Base-by-base conservation (phyloP, 1,284 basidiomycete species). In the Cronartium ribicola region DNA sequence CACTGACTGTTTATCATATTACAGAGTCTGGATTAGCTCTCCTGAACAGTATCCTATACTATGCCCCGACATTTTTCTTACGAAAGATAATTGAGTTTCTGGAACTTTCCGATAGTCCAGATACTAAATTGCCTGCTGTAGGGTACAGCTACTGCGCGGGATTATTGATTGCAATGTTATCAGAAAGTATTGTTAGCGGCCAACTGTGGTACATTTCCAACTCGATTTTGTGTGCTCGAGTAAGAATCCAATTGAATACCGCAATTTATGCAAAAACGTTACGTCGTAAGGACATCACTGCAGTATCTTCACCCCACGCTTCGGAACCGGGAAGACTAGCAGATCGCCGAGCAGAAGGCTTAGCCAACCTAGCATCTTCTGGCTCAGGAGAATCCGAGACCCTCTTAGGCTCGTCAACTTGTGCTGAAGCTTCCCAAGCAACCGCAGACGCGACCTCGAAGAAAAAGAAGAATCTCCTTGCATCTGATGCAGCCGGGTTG, bases 181-280 rank as follows among this genome's bases (percentile, higher is more conserved):
- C 39, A 40, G 60, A 62, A n/a, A 62, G 60, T 20, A 40, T 62
- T 14, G 60, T 62, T 7, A 37, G 36, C 36, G 60, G 60, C 20
- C 60, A 62, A 36, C 60, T 62, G 14, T 62, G 60, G 60, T 62
- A 62, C 36, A 36, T 62, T n/a, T 62, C 60, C 2, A 62, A 62
- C 40, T 62, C 60, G 8, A 37, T 62, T 22, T 36, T 62, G n/a
- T 62, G 60, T 62, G 60, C 60, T 17, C 29, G 60, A 62, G 39
- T 62, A 13, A 62, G 60, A 62, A 62, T 62, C 40, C 60, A 62
- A 36, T 62, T 62, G 14, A 62, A 62, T 17, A 62, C 60, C 36
- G 60, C 60, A 7, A 62, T 62, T 37, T 62, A 37, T 62, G 60
- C 60, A n/a, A 62, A 62, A n/a, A 62, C 60, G n/a, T 40, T 62